Evolutionary conservation across 2,329 filamentous ascomycete species (phyloP).

Genomic region (Dactylellina haptotyla): DNA sequence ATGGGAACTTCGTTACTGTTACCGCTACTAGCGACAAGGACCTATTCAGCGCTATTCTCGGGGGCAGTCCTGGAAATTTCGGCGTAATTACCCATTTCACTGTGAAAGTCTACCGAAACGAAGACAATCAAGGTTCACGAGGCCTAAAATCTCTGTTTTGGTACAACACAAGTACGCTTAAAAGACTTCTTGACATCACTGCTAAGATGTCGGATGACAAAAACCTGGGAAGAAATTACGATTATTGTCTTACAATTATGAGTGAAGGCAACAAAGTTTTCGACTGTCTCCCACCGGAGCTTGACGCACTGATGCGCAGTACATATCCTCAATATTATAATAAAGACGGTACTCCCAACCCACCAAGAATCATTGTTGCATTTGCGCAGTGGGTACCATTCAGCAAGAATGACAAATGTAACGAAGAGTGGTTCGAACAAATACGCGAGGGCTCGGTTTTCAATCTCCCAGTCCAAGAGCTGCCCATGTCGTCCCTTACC

Average conservation of each 20-base stretch:
- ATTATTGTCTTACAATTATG: slow-evolving; percentile 64
- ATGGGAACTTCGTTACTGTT: slow-evolving; percentile 57
- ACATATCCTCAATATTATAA: not conserved
- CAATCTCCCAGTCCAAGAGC: slow-evolving; percentile 59
- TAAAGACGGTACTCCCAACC: slow-evolving; percentile 57
- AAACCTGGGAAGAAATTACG: slow-evolving; percentile 64
- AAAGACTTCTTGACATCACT: slow-evolving; percentile 61
- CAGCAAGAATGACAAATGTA: no score
- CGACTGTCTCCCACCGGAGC: not conserved
- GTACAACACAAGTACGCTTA: slow-evolving; percentile 62
- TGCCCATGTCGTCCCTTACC: slow-evolving; percentile 64
- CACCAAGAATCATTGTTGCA: slow-evolving; percentile 62
- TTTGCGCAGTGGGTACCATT: no score
- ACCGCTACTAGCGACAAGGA: slow-evolving; percentile 57
- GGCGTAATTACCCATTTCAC: slow-evolving; percentile 60
- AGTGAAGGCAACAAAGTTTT: not conserved
- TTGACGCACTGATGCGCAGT: slow-evolving; percentile 58
- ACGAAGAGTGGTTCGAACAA: slow-evolving; percentile 63
- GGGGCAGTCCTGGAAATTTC: no score
- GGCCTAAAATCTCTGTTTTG: slow-evolving; percentile 63
- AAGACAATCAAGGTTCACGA: slow-evolving; percentile 62
- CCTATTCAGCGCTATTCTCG: slow-evolving; percentile 59
- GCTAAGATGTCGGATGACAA: slow-evolving; percentile 64
- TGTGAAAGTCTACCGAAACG: slow-evolving; percentile 61
- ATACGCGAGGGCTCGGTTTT: slow-evolving; percentile 59